Percentiles rank a stretch among this genome's conserved stretches.
phyloP scores from a whole-genome alignment of 345 rosid species.

The Raphanus sativus region DNA sequence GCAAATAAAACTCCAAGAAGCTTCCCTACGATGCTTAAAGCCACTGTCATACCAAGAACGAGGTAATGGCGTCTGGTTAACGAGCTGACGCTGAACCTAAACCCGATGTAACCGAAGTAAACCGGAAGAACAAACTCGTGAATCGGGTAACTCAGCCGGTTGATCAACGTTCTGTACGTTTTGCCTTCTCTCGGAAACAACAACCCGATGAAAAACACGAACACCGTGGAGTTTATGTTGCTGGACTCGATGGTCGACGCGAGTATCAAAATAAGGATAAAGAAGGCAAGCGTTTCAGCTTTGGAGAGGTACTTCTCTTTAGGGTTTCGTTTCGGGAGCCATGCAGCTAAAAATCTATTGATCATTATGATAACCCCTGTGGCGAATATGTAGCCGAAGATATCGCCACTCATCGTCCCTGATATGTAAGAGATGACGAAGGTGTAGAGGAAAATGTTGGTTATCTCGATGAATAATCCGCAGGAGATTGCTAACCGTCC shows the following conservation, averaged over 20 bases:
- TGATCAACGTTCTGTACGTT: constrained; percentile 62
- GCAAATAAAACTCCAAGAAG: constrained; percentile 59
- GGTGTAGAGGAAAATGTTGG: constrained; percentile 44
- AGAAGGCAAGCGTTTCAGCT: constrained; percentile 51
- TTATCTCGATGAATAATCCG: constrained; percentile 60
- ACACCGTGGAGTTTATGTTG: constrained; percentile 46
- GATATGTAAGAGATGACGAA: constrained; percentile 28
- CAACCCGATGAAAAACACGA: constrained; percentile 61
- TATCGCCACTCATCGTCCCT: constrained; percentile 21
- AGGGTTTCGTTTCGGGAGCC: constrained; percentile 61
- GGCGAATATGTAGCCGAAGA: constrained; percentile 33
- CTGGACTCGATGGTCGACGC: constrained; percentile 46
- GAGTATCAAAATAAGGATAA: constrained; percentile 42
- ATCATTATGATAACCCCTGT: constrained; percentile 39
- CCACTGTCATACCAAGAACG: constrained; percentile 38
- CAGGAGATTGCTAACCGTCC: constrained; percentile 65
- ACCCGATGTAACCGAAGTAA: constrained; percentile 78
- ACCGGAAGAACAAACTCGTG: constrained; percentile 77
- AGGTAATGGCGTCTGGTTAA: constrained; percentile 25
- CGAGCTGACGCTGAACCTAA: constrained; percentile 49
- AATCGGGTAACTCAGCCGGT: constrained; percentile 60
- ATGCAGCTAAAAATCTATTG: constrained; percentile 51
- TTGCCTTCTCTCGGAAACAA: constrained; percentile 84
- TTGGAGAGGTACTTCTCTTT: constrained; percentile 61
- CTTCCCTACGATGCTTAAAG: constrained; percentile 51